Percentiles rank a stretch among this genome's conserved stretches.
Conservation (phyloP, 2,329 filamentous ascomycete species). For the Colletotrichum limetticola region DNA sequence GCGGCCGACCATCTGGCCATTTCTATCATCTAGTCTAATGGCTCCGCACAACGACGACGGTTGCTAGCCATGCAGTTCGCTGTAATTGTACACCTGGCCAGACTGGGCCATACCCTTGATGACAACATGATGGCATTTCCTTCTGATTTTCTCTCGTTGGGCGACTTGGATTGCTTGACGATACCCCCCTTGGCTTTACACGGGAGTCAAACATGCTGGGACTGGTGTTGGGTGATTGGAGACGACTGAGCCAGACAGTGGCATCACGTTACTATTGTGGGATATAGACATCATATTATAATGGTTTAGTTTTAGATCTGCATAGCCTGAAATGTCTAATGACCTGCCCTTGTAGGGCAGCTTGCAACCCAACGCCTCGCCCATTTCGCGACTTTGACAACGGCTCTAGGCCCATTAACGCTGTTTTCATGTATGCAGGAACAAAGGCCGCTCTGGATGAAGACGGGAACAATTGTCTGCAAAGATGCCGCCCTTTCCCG, state of each 20-base stretch:
- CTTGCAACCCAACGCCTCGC: neutral
- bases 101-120: neutral
- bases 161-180: slow-evolving; percentile 3
- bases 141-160: neutral
- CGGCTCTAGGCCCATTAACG: too few relatives aligned
- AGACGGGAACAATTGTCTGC: neutral
- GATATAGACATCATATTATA: slow-evolving; percentile 17
- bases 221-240: neutral
- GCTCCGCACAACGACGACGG: neutral
- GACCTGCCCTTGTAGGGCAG: neutral
- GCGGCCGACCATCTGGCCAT: neutral
- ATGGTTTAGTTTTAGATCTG: slow-evolving; percentile 22
- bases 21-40: neutral
- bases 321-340: slow-evolving; percentile 25
- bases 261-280: neutral
- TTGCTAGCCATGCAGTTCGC: neutral
- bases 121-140: neutral
- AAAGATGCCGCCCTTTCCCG: neutral
- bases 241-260: neutral
- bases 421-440: neutral
- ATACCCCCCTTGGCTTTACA: slow-evolving; percentile 9
- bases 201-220: neutral
- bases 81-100: slow-evolving; percentile 13
- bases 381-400: neutral
- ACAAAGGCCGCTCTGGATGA: neutral